Conservation (phyloP, 225 moss, liverwort and hornwort species). For the Takakia lepidozioides region DNA sequence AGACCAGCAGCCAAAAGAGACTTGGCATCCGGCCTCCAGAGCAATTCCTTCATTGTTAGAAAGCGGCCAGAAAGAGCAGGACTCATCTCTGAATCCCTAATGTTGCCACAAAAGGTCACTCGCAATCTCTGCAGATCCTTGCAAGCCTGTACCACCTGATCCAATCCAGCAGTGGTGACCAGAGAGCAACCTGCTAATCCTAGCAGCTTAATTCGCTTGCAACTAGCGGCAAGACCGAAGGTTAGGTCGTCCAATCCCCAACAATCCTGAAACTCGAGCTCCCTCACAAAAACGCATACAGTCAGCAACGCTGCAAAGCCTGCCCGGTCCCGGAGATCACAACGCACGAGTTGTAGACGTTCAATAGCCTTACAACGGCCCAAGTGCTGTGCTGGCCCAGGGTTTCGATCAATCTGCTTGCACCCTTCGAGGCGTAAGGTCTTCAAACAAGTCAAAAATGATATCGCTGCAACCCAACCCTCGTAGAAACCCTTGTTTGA, state of each 20-base stretch:
- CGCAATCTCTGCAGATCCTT: constrained; percentile 58
- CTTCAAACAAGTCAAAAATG: constrained; percentile 49
- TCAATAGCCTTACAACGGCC: constrained; percentile 58
- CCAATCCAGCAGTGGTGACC: constrained; percentile 74
- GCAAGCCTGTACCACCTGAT: constrained; percentile 25
- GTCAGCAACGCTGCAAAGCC: constrained; percentile 72
- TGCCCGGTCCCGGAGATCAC: constrained; percentile 71
- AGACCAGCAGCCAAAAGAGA: constrained; percentile 22
- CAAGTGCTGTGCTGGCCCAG: constrained; percentile 52
- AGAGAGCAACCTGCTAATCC: constrained; percentile 83
- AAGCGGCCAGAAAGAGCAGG: constrained; percentile 49
- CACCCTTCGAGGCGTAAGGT: constrained; percentile 74
- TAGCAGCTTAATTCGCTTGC: constrained; percentile 65
- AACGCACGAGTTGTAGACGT: constrained; percentile 78
- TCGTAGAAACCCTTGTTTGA: constrained; percentile 84
- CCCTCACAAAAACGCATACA: constrained; percentile 51
- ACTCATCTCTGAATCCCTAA: constrained; percentile 71
- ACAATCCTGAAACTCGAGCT: constrained; percentile 57
- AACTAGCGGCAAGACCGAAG: constrained; percentile 32
- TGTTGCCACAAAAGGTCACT: constrained; percentile 41
- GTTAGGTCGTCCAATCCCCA: constrained; percentile 56
- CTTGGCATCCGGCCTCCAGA: constrained; percentile 53
- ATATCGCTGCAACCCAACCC: constrained; percentile 85
- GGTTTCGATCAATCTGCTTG: constrained; percentile 73
- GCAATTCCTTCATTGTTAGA: constrained; percentile 40